A percentile compares a stretch with the other conserved stretches of the same genome.
phyloP scores from a whole-genome alignment of 805 yeast species.

The Schizosaccharomyces octosporus region DNA sequence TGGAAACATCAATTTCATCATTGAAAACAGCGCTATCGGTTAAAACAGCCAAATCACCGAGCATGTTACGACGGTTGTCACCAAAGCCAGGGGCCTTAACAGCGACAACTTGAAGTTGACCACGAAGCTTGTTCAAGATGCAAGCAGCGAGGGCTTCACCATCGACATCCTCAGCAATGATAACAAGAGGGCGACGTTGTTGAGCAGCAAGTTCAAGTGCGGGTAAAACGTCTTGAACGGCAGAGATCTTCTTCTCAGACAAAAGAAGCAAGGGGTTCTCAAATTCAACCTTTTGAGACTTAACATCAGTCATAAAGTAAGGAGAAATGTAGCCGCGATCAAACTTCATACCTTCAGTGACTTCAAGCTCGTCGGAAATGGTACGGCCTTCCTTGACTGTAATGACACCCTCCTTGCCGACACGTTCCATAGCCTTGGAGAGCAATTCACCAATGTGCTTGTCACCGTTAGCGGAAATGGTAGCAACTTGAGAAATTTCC shows the following conservation, averaged over 20 bases:
- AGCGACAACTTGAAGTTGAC: conserved; percentile 91
- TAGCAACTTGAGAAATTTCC: conserved; percentile 94
- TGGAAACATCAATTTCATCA: conserved; percentile 85
- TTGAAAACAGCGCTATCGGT: conserved; percentile 77
- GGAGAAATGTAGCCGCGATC: conserved; percentile 95
- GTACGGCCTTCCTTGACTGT: conserved; percentile 96
- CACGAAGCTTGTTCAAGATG: conserved; percentile 86
- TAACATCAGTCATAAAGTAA: conserved; percentile 83
- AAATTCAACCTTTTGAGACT: conserved; percentile 76
- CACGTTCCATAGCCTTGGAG: conserved; percentile 94
- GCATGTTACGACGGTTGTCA: conserved; percentile 88
- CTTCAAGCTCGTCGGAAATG: conserved; percentile 83
- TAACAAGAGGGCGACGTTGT: conserved; percentile 73
- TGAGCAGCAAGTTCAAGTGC: conserved; percentile 82
- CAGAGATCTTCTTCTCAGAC: conserved; percentile 76
- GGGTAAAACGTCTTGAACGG: conserved; percentile 78
- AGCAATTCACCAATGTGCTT: conserved; percentile 69
- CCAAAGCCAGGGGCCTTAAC: conserved; percentile 98
- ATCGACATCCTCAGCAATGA: conserved; percentile 85
- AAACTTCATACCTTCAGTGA: conserved; percentile 94
- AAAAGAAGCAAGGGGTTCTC: conserved; percentile 76
- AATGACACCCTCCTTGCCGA: conserved; percentile 96
- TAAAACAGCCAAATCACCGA: conserved; percentile 83
- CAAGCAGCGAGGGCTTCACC: conserved; percentile 98
- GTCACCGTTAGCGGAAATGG: conserved; percentile 94